phyloP scores from a whole-genome alignment of 441 rosid species.

The Gossypium lobatum region DNA sequence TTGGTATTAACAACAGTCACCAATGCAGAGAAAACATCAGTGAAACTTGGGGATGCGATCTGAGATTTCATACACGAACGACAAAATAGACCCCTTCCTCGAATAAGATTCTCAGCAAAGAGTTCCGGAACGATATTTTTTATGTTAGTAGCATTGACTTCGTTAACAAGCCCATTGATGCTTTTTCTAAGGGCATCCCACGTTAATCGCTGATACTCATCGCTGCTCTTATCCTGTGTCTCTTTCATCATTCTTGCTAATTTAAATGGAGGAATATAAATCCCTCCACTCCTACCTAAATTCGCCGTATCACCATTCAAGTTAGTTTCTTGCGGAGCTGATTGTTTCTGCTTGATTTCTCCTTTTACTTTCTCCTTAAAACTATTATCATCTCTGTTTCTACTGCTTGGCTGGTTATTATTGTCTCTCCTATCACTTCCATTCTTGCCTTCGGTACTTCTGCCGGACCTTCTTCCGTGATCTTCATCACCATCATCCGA shows the following conservation, averaged over 20 bases:
- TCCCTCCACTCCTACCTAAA: constrained; percentile 72
- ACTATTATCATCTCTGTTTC: constrained; percentile 25
- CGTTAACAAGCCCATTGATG: constrained; percentile 82
- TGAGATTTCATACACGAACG: constrained; percentile 93
- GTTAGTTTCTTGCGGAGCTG: constrained; percentile 31
- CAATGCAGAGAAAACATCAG: constrained; percentile 79
- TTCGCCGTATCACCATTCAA: constrained; percentile 24
- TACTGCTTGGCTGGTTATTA: constrained; percentile 13
- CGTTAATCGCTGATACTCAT: constrained; percentile 75
- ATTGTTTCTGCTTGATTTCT: constrained; percentile 21
- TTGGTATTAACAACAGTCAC: constrained; percentile 82
- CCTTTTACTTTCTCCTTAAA: constrained; percentile 29
- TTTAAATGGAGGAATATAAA: constrained; percentile 85
- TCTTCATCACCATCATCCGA: constrained; percentile 15
- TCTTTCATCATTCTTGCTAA: constrained; percentile 87
- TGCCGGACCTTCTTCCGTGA: background rate
- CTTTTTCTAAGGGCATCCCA: constrained; percentile 98
- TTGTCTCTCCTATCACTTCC: constrained; percentile 24
- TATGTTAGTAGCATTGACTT: constrained; percentile 79
- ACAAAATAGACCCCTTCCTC: constrained; percentile 88
- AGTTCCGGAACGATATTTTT: constrained; percentile 82
- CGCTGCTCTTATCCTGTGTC: constrained; percentile 74
- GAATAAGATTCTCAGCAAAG: constrained; percentile 76
- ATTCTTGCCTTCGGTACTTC: constrained; percentile 22
- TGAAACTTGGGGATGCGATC: constrained; percentile 91